Evolutionary conservation across 805 yeast genomes (phyloP).

Genomic region (Starmerella tilneyi): DNA sequence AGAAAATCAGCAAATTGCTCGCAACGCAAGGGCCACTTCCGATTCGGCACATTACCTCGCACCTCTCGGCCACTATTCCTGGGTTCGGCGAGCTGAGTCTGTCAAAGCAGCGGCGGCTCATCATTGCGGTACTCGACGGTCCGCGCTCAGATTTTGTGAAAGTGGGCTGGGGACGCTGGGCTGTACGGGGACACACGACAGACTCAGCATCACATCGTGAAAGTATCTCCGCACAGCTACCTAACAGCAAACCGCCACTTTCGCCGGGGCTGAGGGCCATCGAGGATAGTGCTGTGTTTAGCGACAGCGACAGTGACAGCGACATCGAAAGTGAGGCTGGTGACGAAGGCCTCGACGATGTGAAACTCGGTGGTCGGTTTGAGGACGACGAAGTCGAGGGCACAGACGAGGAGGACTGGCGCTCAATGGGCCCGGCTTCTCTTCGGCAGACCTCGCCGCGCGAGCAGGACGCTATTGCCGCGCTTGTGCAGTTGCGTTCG

Average conservation of each 20-base stretch:
- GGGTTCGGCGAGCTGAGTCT: conserved; percentile 71
- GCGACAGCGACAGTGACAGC: conserved; percentile 26
- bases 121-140: conserved; percentile 77
- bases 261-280: conserved; percentile 28
- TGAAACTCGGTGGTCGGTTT: background rate
- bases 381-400: conserved; percentile 30
- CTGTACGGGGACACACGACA: conserved; percentile 58
- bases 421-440: conserved; percentile 68
- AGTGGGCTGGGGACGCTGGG: conserved; percentile 99
- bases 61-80: conserved; percentile 60
- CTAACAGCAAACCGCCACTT: conserved; percentile 29
- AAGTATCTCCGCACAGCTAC: conserved; percentile 25
- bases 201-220: conserved; percentile 30
- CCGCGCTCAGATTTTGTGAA: conserved; percentile 67
- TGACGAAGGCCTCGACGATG: conserved; percentile 28
- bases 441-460: conserved; percentile 32
- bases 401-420: conserved; percentile 98
- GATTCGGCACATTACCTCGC: conserved; percentile 77
- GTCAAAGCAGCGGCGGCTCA: conserved; percentile 80
- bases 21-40: conserved; percentile 76
- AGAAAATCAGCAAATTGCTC: conserved; percentile 58
- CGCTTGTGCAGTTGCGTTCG: conserved; percentile 48
- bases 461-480: conserved; percentile 53
- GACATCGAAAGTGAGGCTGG: no score
- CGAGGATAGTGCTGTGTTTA: conserved; percentile 22